phyloP scores from a whole-genome alignment of 2,329 filamentous ascomycete species.

The Exophiala aquamarina region DNA sequence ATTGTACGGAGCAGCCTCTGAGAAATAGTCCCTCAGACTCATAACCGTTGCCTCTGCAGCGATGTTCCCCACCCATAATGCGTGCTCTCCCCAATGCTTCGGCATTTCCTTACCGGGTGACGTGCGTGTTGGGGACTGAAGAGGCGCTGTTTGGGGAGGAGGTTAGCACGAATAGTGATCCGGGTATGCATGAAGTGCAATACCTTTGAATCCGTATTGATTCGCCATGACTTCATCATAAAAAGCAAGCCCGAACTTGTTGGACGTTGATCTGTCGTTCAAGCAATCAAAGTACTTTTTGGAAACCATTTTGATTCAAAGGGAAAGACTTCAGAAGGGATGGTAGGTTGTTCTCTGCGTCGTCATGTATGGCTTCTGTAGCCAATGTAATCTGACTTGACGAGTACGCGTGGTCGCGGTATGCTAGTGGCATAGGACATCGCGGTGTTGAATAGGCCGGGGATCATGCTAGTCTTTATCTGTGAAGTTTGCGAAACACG shows the following conservation, averaged over 20 bases:
- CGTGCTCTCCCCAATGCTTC: slow-evolving; percentile 12
- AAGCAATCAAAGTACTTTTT: neutral
- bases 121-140: neutral
- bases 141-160: neutral
- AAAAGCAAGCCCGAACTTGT: neutral
- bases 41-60: slow-evolving; percentile 16
- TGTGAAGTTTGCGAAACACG: too few species aligned
- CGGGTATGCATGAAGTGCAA: neutral
- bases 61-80: slow-evolving; percentile 24
- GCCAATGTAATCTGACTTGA: too few species aligned
- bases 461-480: too few species aligned
- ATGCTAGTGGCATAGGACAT: too few species aligned
- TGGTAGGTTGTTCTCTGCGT: too few species aligned
- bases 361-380: too few species aligned
- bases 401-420: too few species aligned
- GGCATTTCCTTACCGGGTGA: neutral
- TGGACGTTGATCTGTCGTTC: neutral
- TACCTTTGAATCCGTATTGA: neutral
- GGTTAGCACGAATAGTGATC: neutral
- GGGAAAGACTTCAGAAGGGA: too few species aligned
- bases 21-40: slow-evolving; percentile 20
- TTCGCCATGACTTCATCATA: neutral
- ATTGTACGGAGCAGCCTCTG: slow-evolving; percentile 1
- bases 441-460: too few species aligned
- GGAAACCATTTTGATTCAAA: neutral